Evolutionary conservation across 129 eudicot genomes (phyloP), one percentile per base, ranked within the genome.

Genomic region (Artemisia annua): DNA sequence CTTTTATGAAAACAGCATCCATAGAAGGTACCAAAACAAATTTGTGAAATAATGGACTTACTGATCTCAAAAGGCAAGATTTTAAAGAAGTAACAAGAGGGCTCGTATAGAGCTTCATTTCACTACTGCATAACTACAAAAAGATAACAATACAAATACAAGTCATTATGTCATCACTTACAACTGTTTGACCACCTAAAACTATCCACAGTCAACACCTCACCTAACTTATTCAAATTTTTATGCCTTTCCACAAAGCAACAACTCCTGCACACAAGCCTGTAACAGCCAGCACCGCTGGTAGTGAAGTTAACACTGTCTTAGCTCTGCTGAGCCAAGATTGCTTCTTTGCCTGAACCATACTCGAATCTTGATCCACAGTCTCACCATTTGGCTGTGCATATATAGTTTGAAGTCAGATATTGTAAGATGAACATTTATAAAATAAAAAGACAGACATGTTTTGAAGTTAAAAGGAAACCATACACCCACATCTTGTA

Each of bases 231-330:
- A 51, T 50, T 75, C 61, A 56, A 3, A 2, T 67, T 10, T 22
- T 46, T 28, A 59, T 10, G 60, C 78, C 46, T 26, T 66, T 82
- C 84, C 76, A 79, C 12, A 85, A 24, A 50, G 84, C 80, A 32
- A 75, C 28, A 18, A 59, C 69, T 11, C 82, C 77, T 32, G 80
- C 74, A 11, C 76, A 39, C 65, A 90, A 22, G 44, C 89, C 80
- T 12, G 81, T 51, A 3, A 71, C 78, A 32, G 79, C 55, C 66
- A 78, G 57, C 56, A 81, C 81, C 79, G 46, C 51, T 19, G 69
- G 75, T 57, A 57, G 14, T 1, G 18, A 67, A 58, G 26, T 50
- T 48, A 67, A 58, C 12, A 52, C 53, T 8, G 39, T 67, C 80
- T 76, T 76, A 11, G 62, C 75, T 76, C 43, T 48, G 16, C 26